Conservation (phyloP, 805 yeast species). For the Saturnispora galanensis region DNA sequence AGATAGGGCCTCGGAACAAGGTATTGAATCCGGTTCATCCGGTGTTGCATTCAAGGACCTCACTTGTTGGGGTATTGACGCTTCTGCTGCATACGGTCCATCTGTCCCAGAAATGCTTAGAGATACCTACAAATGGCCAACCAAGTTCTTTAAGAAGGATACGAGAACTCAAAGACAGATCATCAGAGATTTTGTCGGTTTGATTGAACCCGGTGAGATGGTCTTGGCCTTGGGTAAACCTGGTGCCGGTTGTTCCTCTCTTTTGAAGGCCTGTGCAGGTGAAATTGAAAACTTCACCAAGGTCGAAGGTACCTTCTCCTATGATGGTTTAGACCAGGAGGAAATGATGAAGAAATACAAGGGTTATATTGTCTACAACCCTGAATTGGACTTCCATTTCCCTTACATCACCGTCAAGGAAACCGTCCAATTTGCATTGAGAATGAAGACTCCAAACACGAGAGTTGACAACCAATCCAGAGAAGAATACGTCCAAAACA, state of each 20-base stretch:
- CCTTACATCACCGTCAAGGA: constrained; percentile 70
- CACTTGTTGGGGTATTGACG: constrained; percentile 40
- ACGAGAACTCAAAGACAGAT: constrained; percentile 27
- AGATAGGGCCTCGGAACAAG: constrained; percentile 32
- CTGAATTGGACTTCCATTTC: constrained; percentile 62
- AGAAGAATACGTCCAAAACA: constrained; percentile 31
- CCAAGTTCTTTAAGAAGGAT: constrained; percentile 25
- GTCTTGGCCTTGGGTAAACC: constrained; percentile 63
- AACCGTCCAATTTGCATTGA: constrained; percentile 61
- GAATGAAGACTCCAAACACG: constrained; percentile 53
- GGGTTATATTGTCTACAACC: constrained; percentile 46
- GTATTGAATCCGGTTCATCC: constrained; percentile 38
- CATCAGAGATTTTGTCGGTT: constrained; percentile 34
- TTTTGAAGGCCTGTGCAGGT: constrained; percentile 54
- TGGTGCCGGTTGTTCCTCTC: constrained; percentile 73
- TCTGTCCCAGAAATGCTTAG: constrained; percentile 35
- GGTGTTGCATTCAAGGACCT: constrained; percentile 40
- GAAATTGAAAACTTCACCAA: constrained; percentile 34
- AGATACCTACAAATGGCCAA: constrained; percentile 24
- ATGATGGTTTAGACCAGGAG: constrained; percentile 50
- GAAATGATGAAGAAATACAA: constrained; percentile 52
- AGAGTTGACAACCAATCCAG: constrained; percentile 34
- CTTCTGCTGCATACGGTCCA: constrained; percentile 43
- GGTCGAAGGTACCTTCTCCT: constrained; percentile 45
- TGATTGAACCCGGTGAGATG: constrained; percentile 53